Conservation (phyloP, 495 filamentous ascomycete species). For the Hyaloscypha variabilis region DNA sequence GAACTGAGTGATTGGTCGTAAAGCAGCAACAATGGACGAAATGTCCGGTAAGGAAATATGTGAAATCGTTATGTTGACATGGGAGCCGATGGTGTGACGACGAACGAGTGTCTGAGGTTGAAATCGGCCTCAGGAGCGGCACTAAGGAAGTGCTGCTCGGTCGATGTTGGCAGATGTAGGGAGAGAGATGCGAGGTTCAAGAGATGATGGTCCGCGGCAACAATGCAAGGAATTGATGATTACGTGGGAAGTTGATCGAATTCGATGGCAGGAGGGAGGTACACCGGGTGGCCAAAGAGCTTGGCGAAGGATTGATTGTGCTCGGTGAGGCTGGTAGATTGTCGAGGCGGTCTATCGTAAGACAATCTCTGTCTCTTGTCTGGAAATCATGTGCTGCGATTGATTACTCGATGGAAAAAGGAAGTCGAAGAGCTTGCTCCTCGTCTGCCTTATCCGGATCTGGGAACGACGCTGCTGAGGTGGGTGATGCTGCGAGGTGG, state of each 20-base stretch:
- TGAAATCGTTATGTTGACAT: slow-evolving; percentile 37
- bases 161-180: neutral
- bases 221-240: neutral
- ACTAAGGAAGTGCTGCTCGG: neutral
- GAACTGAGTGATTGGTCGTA: slow-evolving; percentile 46
- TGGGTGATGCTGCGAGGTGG: slow-evolving; percentile 21
- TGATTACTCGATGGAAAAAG: slow-evolving; percentile 39
- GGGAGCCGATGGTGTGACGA: slow-evolving; percentile 31
- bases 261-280: neutral
- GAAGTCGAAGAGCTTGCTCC: slow-evolving; percentile 51
- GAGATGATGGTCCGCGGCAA: neutral
- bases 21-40: slow-evolving; percentile 44
- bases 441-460: slow-evolving; percentile 42
- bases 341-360: slow-evolving; percentile 20
- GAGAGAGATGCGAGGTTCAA: neutral
- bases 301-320: slow-evolving; percentile 40
- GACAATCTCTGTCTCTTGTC: slow-evolving; percentile 31
- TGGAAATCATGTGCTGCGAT: slow-evolving; percentile 45
- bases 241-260: neutral
- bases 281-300: slow-evolving; percentile 26
- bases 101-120: slow-evolving; percentile 31
- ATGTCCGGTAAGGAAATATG: slow-evolving; percentile 35
- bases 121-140: slow-evolving; percentile 28
- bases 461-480: slow-evolving; percentile 20
- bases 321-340: slow-evolving; percentile 12